These are phyloP conservation scores for Saccharomyces hybrid DNA, from an alignment of 1,139 yeast species.

Conservation along the genomic window DNA sequence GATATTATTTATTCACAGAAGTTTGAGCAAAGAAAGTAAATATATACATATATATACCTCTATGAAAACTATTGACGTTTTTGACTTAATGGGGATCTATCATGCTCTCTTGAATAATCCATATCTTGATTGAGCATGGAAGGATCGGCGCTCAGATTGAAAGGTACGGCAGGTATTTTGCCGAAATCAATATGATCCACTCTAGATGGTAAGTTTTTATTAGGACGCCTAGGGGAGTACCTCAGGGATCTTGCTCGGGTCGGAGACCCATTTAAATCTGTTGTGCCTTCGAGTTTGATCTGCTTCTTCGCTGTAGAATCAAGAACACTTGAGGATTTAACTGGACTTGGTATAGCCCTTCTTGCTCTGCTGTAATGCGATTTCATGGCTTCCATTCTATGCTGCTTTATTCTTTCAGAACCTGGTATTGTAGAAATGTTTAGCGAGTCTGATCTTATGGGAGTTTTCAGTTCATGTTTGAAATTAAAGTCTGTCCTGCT, in stretches of 20 bases:
- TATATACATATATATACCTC: not conserved
- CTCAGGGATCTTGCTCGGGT: not conserved
- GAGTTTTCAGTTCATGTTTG: slow-evolving; percentile 4
- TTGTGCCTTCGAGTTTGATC: not conserved
- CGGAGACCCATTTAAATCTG: not conserved
- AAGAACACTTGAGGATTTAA: slow-evolving; percentile 12
- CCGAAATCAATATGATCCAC: not conserved
- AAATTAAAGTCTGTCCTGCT: not conserved
- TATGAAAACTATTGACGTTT: not conserved
- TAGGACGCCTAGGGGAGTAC: not conserved
- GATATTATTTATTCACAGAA: not conserved
- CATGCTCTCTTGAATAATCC: not conserved
- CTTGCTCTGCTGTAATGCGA: slow-evolving; percentile 24
- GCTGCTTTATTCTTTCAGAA: slow-evolving; percentile 25
- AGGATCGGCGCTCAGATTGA: not conserved
- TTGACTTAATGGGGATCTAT: not conserved
- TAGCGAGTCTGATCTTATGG: slow-evolving; percentile 2
- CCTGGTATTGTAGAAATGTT: slow-evolving; percentile 23
- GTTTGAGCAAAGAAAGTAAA: not conserved
- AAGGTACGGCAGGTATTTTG: not conserved
- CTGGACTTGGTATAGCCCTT: slow-evolving; percentile 30
- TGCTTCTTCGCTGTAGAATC: slow-evolving; percentile 9
- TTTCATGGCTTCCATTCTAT: slow-evolving; percentile 25
- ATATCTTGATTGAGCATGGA: not conserved
- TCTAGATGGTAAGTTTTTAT: not conserved